These are phyloP conservation scores for Epichloe glyceriae DNA, from an alignment of 2,329 filamentous ascomycete genomes.

Conservation along the genomic window DNA sequence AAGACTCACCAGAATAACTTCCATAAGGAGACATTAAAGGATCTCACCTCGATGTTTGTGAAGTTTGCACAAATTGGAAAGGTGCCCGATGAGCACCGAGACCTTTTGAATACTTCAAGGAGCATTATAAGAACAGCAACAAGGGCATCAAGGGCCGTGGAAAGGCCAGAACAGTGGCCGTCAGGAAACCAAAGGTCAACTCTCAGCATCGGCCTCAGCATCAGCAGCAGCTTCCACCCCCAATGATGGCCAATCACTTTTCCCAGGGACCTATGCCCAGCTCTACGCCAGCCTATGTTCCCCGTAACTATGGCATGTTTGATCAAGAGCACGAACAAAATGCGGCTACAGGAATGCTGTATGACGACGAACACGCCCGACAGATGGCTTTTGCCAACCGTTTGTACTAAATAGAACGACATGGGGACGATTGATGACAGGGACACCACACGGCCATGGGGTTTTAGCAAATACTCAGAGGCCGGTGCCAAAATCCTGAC, in stretches of 20 bases:
- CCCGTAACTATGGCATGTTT: conserved; percentile 29
- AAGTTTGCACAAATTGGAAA: conserved; percentile 41
- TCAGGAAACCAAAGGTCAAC: conserved; percentile 17
- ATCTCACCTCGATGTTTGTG: conserved; percentile 59
- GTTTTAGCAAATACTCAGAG: not conserved
- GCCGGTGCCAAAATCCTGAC: not conserved
- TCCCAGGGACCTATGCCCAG: conserved; percentile 14
- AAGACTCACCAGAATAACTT: conserved; percentile 97
- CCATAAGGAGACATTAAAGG: conserved; percentile 60
- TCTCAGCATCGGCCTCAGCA: conserved; percentile 4
- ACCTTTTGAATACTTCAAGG: conserved; percentile 72
- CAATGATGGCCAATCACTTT: conserved; percentile 16
- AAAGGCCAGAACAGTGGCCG: conserved; percentile 58
- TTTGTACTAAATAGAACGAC: conserved; percentile 24
- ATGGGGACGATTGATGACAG: conserved; percentile 7
- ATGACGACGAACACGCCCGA: conserved; percentile 30
- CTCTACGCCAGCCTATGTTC: conserved; percentile 19
- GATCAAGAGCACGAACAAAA: conserved; percentile 28
- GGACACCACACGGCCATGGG: not conserved
- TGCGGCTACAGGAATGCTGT: conserved; percentile 23
- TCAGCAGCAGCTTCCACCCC: conserved; percentile 9
- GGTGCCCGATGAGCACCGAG: conserved; percentile 53
- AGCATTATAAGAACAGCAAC: conserved; percentile 94
- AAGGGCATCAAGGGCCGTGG: conserved; percentile 96
- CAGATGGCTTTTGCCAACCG: conserved; percentile 30